Conservation (phyloP, 2,329 filamentous ascomycete genomes). For the Talaromyces sp. region DNA sequence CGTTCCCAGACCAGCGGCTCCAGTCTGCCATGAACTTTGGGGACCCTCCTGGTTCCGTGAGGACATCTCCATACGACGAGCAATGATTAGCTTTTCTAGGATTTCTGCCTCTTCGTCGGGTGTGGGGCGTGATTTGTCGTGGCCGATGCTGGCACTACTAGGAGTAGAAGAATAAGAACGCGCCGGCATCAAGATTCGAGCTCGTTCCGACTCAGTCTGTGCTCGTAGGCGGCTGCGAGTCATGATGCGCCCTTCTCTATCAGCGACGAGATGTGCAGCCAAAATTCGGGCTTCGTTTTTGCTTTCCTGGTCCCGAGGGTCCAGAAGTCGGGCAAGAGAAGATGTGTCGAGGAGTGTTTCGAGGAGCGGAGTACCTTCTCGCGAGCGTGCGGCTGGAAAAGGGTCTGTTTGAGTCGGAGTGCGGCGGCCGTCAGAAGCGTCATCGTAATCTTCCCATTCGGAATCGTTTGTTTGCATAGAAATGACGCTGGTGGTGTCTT, state of each 20-base stretch:
- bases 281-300: slow-evolving; percentile 75
- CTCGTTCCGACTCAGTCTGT: slow-evolving; percentile 58
- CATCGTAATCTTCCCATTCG: slow-evolving; percentile 42
- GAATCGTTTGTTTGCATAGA: slow-evolving; percentile 53
- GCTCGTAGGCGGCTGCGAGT: slow-evolving; percentile 71
- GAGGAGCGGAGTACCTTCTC: slow-evolving; percentile 47
- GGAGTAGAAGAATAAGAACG: slow-evolving; percentile 19
- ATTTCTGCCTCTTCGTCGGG: slow-evolving; percentile 53
- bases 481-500: slow-evolving; percentile 77
- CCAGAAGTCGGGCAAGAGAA: slow-evolving; percentile 73
- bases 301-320: slow-evolving; percentile 72
- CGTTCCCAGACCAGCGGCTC: slow-evolving; percentile 68
- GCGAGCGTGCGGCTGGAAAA: slow-evolving; percentile 43
- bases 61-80: slow-evolving; percentile 37
- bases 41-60: slow-evolving; percentile 16
- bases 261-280: slow-evolving; percentile 68
- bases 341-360: slow-evolving; percentile 61
- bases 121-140: slow-evolving; percentile 28
- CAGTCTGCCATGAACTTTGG: slow-evolving; percentile 55
- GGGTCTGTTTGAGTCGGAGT: slow-evolving; percentile 70
- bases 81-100: slow-evolving; percentile 56
- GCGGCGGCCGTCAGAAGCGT: slow-evolving; percentile 48
- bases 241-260: slow-evolving; percentile 55
- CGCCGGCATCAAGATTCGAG: slow-evolving; percentile 58
- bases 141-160: slow-evolving; percentile 19